These are phyloP conservation scores for Rhinocladiella mackenziei DNA, from an alignment of 2,329 filamentous ascomycete genomes.

Conservation along the genomic window DNA sequence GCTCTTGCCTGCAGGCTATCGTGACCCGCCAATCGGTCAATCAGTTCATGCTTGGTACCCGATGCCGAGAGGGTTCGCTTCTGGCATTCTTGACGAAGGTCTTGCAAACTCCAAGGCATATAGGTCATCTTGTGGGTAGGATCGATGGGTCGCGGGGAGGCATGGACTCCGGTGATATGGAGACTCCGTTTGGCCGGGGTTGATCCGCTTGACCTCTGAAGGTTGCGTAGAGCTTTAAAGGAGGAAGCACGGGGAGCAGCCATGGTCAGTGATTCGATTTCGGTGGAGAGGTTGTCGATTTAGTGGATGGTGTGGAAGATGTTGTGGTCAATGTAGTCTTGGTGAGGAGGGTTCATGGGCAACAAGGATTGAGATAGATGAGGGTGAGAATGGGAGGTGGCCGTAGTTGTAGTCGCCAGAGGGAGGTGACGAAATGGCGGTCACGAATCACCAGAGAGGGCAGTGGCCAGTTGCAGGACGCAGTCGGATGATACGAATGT, in stretches of 20 bases:
- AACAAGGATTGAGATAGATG: background rate
- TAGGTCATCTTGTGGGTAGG: conserved; percentile 51
- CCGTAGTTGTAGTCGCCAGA: background rate
- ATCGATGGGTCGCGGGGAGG: conserved; percentile 49
- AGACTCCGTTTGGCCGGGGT: conserved; percentile 47
- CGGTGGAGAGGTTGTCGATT: conserved; percentile 3
- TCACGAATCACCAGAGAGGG: no score
- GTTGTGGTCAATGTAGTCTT: conserved; percentile 30
- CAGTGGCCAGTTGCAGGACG: no score
- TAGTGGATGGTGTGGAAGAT: conserved; percentile 29
- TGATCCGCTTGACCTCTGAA: conserved; percentile 34
- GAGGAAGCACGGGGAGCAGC: conserved; percentile 44
- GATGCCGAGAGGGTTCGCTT: conserved; percentile 45
- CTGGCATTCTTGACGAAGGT: conserved; percentile 51
- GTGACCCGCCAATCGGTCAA: conserved; percentile 51
- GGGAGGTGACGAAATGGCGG: conserved; percentile 1
- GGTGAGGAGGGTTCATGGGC: conserved; percentile 28
- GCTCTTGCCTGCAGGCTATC: conserved; percentile 51
- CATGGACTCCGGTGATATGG: conserved; percentile 58
- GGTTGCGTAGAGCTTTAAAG: conserved; percentile 43
- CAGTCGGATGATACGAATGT: no score
- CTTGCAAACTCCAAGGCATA: conserved; percentile 49
- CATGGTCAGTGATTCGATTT: conserved; percentile 33
- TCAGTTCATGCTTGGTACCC: conserved; percentile 51
- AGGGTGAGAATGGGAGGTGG: background rate